Evolutionary conservation across 139 green algal genomes (phyloP).

Genomic region (Tetradesmus obliquus): DNA sequence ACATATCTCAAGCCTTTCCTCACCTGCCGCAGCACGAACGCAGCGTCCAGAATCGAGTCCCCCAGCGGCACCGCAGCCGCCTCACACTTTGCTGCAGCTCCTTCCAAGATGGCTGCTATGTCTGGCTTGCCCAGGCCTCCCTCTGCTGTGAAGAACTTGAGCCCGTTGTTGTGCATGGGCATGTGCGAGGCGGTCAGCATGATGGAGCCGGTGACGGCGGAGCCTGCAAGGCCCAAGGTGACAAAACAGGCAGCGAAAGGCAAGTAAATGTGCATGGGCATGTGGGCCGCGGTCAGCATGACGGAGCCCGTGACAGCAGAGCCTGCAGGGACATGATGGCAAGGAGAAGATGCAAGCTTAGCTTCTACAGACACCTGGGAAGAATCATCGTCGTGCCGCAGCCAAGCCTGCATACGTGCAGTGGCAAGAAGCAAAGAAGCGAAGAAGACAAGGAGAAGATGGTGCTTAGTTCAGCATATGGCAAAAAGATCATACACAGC

Average conservation of each 20-base stretch:
- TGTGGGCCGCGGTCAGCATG: constrained; percentile 93
- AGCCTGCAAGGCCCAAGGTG: neutral
- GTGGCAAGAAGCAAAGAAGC: no score
- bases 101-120: constrained; percentile 81
- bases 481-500: no score
- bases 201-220: constrained; percentile 63
- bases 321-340: constrained; percentile 20
- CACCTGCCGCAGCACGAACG: neutral
- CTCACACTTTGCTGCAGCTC: constrained; percentile 53
- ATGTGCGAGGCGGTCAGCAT: constrained; percentile 95
- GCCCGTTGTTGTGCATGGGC: constrained; percentile 87
- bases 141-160: constrained; percentile 87
- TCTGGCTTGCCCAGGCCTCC: constrained; percentile 88
- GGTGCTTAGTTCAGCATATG: no score
- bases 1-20: no score
- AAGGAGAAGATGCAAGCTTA: neutral
- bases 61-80: constrained; percentile 24
- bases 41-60: neutral
- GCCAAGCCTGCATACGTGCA: no score
- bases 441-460: no score
- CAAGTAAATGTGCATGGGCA: constrained; percentile 77
- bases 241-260: constrained; percentile 45
- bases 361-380: neutral
- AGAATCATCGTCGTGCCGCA: no score
- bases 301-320: constrained; percentile 63